Evolutionary conservation across 768 basidiomycete genomes (phyloP), one percentile per base, ranked within the genome.

Genomic region (Tricholoma terreum): DNA sequence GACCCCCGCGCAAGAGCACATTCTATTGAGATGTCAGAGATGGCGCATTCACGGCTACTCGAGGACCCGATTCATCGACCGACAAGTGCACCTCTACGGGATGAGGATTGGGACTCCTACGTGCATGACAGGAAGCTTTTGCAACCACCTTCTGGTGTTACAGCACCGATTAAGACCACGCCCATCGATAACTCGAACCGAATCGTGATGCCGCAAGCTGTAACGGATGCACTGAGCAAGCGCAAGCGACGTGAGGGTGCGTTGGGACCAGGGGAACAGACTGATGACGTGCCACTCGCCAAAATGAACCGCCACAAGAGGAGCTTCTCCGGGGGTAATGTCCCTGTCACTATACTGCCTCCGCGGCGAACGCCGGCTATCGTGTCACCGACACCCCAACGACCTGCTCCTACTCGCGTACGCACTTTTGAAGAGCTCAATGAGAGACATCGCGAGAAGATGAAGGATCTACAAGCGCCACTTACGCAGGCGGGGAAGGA

Each of bases 81-180:
- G 14, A 86, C 84, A 0, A 90, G 88, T 63, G 86, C 78, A 5
- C 89, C 89, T n/a, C 71, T 89, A 38, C 82, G 80, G 50, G 84
- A 89, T 42, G 79, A 83, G n/a, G 86, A 90, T 61, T 97, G 94
- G 94, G 89, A 95, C 60, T 73, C 81, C 43, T 96, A 97, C 69
- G 80, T 94, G 50, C 85, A 84, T 45, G 91, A 95, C 50, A 83
- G 94, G 55, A 92, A 89, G 67, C 77, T 97, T 14, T 72, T 94
- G 58, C 89, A 91, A 64, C 92, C 92, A 42, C 91, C 92, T 9
- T 80, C 86, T 17, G 90, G 92, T 6, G 80, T 91, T 43, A 83
- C 90, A 14, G 78, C 85, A n/a, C 90, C 92, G 1, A 92, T 94
- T 64, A 73, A 78, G 6, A 84, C 87, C n/a, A 81, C 82, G 7